phyloP scores from a whole-genome alignment of 2,329 filamentous ascomycete genomes.

The Lachnellula hyalina region DNA sequence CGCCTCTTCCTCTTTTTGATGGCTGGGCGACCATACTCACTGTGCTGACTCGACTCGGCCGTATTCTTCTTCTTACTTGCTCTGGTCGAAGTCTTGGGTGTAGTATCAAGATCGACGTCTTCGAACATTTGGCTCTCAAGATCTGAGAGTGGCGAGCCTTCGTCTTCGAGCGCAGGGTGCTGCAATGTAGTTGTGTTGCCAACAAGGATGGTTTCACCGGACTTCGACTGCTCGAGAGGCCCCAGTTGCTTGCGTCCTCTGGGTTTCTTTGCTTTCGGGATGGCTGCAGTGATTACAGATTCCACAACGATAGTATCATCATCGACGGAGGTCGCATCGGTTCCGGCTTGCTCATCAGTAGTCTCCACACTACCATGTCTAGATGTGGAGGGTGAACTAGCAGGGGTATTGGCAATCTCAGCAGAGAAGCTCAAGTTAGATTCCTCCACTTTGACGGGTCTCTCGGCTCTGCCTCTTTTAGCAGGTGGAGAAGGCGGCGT shows the following conservation, averaged over 20 bases:
- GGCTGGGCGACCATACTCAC: neutral
- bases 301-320: constrained; percentile 30
- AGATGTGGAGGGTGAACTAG: constrained; percentile 12
- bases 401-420: constrained; percentile 7
- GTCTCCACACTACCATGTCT: constrained; percentile 13
- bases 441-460: constrained; percentile 15
- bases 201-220: constrained; percentile 20
- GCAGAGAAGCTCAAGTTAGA: constrained; percentile 10
- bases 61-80: neutral
- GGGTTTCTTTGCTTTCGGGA: constrained; percentile 15
- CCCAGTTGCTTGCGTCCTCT: constrained; percentile 3
- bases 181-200: constrained; percentile 16
- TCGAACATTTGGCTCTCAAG: constrained; percentile 15
- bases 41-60: constrained; percentile 1
- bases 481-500: neutral
- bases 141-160: constrained; percentile 16
- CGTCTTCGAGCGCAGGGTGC: constrained; percentile 23
- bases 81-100: constrained; percentile 6
- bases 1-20: constrained; percentile 16
- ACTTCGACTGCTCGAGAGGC: constrained; percentile 15
- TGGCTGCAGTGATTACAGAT: constrained; percentile 5
- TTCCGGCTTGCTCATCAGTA: constrained; percentile 21
- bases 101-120: constrained; percentile 11
- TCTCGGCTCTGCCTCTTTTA: constrained; percentile 9
- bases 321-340: constrained; percentile 32